Base-by-base conservation (phyloP, 805 yeast genomes). In the Debaryomyces prosopidis region DNA sequence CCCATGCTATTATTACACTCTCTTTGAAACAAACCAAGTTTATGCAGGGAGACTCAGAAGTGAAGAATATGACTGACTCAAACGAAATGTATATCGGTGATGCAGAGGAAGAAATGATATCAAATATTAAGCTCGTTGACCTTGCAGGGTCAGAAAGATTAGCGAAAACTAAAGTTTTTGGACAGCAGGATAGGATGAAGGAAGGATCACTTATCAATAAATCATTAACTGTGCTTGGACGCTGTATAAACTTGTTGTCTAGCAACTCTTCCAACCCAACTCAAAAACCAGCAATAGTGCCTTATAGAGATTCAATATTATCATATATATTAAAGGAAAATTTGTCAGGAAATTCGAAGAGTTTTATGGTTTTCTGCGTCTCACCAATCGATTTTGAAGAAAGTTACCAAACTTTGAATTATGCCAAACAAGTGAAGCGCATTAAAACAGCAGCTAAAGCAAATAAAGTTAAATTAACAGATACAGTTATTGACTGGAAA, bases 271-370 rank as follows among this genome's bases (percentile, higher is more conserved):
- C 48, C 8, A 50, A 54, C 11, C 42, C 46, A 6, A 14, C 48
- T 2, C 46, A 39, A 17, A 64, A 60, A 15, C 62, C 66, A 5
- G 58, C 68, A 5, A 63, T 80, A 12, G 75, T 83, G 1, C 92
- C 92, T 0, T 85, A 84, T 55, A 70, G 96, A 50, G 96, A 88
- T 53, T 86, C 95, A 0, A 71, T 76, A 0, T 66, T 88, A 43
- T 88, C 96, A 0, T 85, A 91, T 80, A 66, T 88, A 2, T 68
- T 88, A 50, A 84, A 83, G 56, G 92, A 87, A 52, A 82, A 81
- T 47, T 66, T 89, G 31, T 89, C 94, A 1, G 96, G 96, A 1
- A 86, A 87, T 57, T 84, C 94, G n/a, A 87, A 85, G 57, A 90
- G 96, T 0, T 84, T 85, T 1, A 81, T 89, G 86, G 77, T 89